These are phyloP conservation scores for Thielaviopsis punctulata DNA, from an alignment of 2,329 filamentous ascomycete species.

Conservation along the genomic window DNA sequence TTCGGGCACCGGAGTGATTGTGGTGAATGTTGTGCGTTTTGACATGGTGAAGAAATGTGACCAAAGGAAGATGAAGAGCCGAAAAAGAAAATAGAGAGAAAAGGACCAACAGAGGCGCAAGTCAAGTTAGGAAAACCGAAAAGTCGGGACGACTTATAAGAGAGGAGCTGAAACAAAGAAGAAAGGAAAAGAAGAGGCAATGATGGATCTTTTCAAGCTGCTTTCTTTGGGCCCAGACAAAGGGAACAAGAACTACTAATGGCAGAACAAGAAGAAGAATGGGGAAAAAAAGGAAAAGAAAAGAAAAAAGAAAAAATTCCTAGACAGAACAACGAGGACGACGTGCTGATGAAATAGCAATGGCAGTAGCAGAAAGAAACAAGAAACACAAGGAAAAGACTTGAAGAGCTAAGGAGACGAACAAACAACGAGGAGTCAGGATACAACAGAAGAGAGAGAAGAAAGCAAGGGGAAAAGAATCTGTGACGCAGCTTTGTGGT, in stretches of 20 bases:
- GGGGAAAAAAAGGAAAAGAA: background rate
- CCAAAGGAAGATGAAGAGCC: background rate
- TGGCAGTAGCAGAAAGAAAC: background rate
- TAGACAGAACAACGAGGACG: background rate
- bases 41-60: constrained; percentile 34
- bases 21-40: constrained; percentile 56
- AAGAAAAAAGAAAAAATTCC: background rate
- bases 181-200: background rate
- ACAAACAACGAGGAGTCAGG: too few species aligned
- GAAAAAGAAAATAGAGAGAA: background rate
- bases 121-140: background rate
- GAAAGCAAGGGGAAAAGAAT: background rate
- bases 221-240: too few species aligned
- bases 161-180: background rate
- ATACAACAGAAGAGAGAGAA: background rate
- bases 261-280: background rate
- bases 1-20: constrained; percentile 58
- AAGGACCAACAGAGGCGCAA: background rate
- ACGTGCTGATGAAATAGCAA: background rate
- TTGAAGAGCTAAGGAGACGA: too few species aligned
- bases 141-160: background rate
- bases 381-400: background rate
- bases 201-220: background rate
- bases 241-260: too few species aligned
- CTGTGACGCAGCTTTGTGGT: background rate